Conservation (phyloP, 768 basidiomycete genomes). For the Rhizopogon vulgaris region DNA sequence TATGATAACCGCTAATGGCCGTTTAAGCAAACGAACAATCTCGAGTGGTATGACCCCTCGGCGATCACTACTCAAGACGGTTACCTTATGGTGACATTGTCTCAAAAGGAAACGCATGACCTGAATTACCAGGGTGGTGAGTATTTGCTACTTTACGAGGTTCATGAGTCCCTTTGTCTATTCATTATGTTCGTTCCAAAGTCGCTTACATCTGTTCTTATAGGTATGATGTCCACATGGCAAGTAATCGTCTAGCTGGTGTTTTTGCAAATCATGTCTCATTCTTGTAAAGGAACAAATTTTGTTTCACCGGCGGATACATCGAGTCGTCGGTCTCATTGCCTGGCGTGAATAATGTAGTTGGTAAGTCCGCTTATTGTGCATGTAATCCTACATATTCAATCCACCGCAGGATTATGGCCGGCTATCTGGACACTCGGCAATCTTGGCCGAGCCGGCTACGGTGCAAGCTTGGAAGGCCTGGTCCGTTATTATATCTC, state of each 20-base stretch:
- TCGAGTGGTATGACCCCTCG: conserved; percentile 56
- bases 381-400: background rate
- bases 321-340: conserved; percentile 60
- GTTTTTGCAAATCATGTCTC: background rate
- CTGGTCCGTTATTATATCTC: conserved; percentile 26
- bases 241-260: conserved; percentile 6
- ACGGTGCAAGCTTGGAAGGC: conserved; percentile 57
- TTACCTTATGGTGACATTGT: conserved; percentile 45
- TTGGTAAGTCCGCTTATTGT: conserved; percentile 27
- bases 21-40: conserved; percentile 35
- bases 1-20: conserved; percentile 23
- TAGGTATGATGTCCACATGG: conserved; percentile 45
- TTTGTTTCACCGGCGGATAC: conserved; percentile 83
- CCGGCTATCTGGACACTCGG: conserved; percentile 56
- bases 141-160: conserved; percentile 1
- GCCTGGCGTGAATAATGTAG: conserved; percentile 60
- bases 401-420: conserved; percentile 36
- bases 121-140: conserved; percentile 39
- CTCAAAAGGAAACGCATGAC: conserved; percentile 36
- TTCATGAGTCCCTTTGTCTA: conserved; percentile 15
- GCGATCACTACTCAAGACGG: conserved; percentile 47
- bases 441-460: conserved; percentile 59
- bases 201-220: conserved; percentile 11
- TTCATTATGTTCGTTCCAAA: conserved; percentile 13
- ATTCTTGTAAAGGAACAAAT: conserved; percentile 59